These are phyloP conservation scores for Aspergillus puulaauensis DNA, from an alignment of 2,329 filamentous ascomycete genomes.

Conservation along the genomic window DNA sequence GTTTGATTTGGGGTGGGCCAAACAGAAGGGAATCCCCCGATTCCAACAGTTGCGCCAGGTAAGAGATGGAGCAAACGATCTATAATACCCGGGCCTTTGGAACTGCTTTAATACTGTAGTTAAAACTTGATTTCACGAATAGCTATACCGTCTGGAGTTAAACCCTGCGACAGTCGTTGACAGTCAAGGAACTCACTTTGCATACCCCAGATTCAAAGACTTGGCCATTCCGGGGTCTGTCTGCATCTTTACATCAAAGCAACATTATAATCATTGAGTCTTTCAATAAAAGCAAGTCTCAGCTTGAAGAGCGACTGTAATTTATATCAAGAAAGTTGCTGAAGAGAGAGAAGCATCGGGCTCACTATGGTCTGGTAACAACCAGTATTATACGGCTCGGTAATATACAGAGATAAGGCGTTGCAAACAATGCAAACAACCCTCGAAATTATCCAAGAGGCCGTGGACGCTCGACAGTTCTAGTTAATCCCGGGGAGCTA, in stretches of 20 bases:
- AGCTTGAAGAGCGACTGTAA: background rate
- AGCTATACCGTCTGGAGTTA: too few species aligned
- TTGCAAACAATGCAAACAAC: slow-evolving; percentile 6
- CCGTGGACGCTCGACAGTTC: background rate
- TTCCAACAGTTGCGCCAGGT: too few species aligned
- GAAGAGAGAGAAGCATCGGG: background rate
- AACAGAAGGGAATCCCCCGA: too few species aligned
- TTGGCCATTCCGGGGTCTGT: background rate
- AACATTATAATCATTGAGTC: background rate
- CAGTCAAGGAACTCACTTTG: background rate
- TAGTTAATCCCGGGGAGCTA: background rate
- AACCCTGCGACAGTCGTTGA: too few species aligned
- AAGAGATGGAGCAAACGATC: too few species aligned
- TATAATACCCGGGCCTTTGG: too few species aligned
- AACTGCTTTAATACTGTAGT: too few species aligned
- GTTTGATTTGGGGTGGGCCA: too few species aligned
- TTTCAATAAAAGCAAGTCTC: background rate
- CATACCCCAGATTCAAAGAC: background rate
- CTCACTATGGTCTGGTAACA: background rate
- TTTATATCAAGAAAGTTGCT: background rate
- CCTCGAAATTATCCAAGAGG: background rate
- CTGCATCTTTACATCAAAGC: too few species aligned
- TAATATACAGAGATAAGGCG: background rate
- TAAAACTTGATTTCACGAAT: too few species aligned
- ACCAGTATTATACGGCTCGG: background rate